Percentiles rank a stretch among this genome's conserved stretches.
Evolutionary conservation across 345 rosid species (phyloP).

Genomic region (Geranium brycei): DNA sequence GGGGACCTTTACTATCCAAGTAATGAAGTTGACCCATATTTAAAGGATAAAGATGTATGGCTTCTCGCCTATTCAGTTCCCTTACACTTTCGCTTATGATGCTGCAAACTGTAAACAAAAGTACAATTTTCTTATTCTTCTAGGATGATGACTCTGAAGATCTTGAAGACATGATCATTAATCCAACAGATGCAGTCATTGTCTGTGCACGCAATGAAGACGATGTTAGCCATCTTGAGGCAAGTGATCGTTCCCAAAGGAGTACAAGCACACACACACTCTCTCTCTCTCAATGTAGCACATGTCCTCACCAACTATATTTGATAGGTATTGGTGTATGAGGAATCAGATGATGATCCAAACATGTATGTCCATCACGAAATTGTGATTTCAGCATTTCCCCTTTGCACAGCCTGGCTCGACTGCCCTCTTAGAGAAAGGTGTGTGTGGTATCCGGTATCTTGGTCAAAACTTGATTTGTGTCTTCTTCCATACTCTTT

Average conservation of each 20-base stretch:
- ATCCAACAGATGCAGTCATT: slow-evolving; percentile 58
- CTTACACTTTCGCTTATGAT: neutral
- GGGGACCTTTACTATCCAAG: slow-evolving; percentile 82
- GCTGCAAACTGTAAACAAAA: neutral
- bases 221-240: slow-evolving; percentile 81
- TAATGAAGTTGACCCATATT: slow-evolving; percentile 80
- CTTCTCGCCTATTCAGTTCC: slow-evolving; percentile 1
- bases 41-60: slow-evolving; percentile 48
- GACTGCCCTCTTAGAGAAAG: slow-evolving; percentile 88
- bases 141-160: slow-evolving; percentile 81
- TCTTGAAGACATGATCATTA: slow-evolving; percentile 53
- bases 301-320: neutral
- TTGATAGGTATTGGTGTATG: slow-evolving; percentile 56
- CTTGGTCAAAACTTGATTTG: neutral
- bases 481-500: neutral
- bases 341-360: slow-evolving; percentile 47
- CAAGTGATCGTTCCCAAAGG: slow-evolving; percentile 8
- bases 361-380: slow-evolving; percentile 82
- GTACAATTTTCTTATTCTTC: neutral
- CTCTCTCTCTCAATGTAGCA: slow-evolving; percentile 1
- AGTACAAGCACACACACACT: neutral
- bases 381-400: slow-evolving; percentile 62
- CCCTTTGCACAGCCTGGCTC: slow-evolving; percentile 80
- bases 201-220: slow-evolving; percentile 84
- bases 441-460: slow-evolving; percentile 18